Evolutionary conservation across 2,329 filamentous ascomycete species (phyloP).

Genomic region (Trichoderma breve): DNA sequence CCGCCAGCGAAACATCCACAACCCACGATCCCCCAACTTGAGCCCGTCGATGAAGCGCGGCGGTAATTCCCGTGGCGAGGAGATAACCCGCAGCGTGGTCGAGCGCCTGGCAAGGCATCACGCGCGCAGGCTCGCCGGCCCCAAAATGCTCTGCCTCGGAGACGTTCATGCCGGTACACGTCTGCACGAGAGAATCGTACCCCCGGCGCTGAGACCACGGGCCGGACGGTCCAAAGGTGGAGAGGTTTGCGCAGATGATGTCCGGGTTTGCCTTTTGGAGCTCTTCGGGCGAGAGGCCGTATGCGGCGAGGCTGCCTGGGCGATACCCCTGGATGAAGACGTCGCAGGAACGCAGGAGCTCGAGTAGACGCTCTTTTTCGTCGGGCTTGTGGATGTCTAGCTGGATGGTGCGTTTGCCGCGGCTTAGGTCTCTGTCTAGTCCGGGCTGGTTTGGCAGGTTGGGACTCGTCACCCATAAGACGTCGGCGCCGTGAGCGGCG

Average conservation of each 20-base stretch:
- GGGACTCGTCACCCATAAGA: slow-evolving; percentile 66
- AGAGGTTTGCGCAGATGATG: slow-evolving; percentile 51
- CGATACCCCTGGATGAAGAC: slow-evolving; percentile 65
- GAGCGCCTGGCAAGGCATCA: slow-evolving; percentile 53
- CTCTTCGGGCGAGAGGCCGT: slow-evolving; percentile 39
- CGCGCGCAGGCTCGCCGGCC: slow-evolving; percentile 38
- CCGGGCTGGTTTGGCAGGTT: slow-evolving; percentile 62
- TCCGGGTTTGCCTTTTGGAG: slow-evolving; percentile 41
- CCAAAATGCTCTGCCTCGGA: slow-evolving; percentile 50
- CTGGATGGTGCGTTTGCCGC: slow-evolving; percentile 63
- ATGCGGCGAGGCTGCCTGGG: slow-evolving; percentile 49
- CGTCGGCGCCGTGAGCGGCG: slow-evolving; percentile 68
- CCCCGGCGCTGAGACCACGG: slow-evolving; percentile 45
- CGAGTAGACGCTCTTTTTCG: slow-evolving; percentile 53
- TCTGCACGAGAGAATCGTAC: slow-evolving; percentile 53
- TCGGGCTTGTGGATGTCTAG: slow-evolving; percentile 52
- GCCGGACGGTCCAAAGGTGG: slow-evolving; percentile 50
- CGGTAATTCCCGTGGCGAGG: slow-evolving; percentile 51
- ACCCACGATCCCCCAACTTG: slow-evolving; percentile 39
- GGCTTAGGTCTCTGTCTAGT: slow-evolving; percentile 65
- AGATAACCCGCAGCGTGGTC: slow-evolving; percentile 57
- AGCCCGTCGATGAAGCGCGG: slow-evolving; percentile 47
- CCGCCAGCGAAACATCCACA: slow-evolving; percentile 56
- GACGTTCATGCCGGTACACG: slow-evolving; percentile 54
- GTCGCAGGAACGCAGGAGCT: slow-evolving; percentile 57